Evolutionary conservation across 78 protist genomes (phyloP).

Genomic region (Cavenderia fasciculata): DNA sequence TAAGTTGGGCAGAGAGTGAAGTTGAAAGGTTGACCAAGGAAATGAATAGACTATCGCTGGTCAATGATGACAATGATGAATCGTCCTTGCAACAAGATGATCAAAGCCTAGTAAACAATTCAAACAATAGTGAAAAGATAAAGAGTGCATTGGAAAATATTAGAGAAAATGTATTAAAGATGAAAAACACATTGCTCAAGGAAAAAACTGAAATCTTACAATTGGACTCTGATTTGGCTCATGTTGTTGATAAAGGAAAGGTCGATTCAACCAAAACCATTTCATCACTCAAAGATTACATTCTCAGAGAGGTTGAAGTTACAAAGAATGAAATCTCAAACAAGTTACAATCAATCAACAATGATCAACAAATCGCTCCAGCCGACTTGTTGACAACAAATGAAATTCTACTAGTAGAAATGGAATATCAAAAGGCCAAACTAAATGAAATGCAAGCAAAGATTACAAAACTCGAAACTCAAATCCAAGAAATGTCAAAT

Average conservation of each 20-base stretch:
- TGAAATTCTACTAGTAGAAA: slow-evolving; percentile 14
- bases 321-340: slow-evolving; percentile 25
- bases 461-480: slow-evolving; percentile 45
- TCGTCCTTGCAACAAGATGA: not conserved
- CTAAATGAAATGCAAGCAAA: slow-evolving; percentile 55
- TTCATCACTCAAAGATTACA: slow-evolving; percentile 15
- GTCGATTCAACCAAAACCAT: slow-evolving; percentile 8
- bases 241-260: slow-evolving; percentile 30
- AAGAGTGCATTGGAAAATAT: not conserved
- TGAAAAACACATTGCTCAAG: not conserved
- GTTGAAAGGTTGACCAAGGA: slow-evolving; percentile 70
- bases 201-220: slow-evolving; percentile 34
- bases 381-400: not conserved
- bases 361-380: not conserved
- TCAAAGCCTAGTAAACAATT: not conserved
- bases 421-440: slow-evolving; percentile 34
- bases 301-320: slow-evolving; percentile 44
- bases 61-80: not conserved
- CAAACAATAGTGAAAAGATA: not conserved
- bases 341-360: slow-evolving; percentile 18
- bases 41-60: slow-evolving; percentile 30
- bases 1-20: slow-evolving; percentile 56
- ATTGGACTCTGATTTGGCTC: not conserved
- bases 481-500: slow-evolving; percentile 23
- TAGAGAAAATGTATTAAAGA: not conserved